These are phyloP conservation scores for Alternaria sp. DNA, from an alignment of 2,329 filamentous ascomycete species.

Conservation along the genomic window DNA sequence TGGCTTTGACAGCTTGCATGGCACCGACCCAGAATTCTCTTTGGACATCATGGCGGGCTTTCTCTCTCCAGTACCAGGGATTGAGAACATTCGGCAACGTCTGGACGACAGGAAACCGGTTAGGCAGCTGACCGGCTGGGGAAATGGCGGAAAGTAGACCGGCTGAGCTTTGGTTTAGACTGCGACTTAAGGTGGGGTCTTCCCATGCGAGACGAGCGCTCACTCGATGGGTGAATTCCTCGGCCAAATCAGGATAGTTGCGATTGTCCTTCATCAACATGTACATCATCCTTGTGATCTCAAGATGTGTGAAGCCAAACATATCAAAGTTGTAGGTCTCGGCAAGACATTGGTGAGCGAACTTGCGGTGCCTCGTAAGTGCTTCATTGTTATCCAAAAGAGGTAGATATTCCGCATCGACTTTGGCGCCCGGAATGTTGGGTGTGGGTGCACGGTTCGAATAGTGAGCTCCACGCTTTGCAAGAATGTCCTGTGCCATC, in stretches of 20 bases:
- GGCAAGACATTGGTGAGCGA: constrained; percentile 8
- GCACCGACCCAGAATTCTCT: constrained; percentile 10
- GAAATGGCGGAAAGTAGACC: constrained; percentile 5
- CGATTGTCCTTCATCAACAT: constrained; percentile 11
- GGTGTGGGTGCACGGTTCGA: constrained; percentile 10
- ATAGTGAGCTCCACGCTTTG: constrained; percentile 11
- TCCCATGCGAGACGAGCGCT: constrained; percentile 13
- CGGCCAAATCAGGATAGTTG: constrained; percentile 7
- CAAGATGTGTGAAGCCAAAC: constrained; percentile 12
- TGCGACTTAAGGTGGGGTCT: constrained; percentile 4
- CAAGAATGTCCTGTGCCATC: constrained; percentile 9
- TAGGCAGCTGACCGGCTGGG: constrained; percentile 5
- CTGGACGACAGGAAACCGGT: constrained; percentile 2
- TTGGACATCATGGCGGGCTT: constrained; percentile 3
- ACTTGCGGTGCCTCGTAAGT: constrained; percentile 10
- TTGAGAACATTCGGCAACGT: constrained; percentile 4
- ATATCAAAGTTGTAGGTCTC: constrained; percentile 15
- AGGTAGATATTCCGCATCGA: constrained; percentile 9
- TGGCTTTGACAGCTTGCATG: constrained; percentile 11
- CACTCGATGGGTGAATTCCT: constrained; percentile 11
- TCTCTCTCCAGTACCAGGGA: constrained; percentile 13
- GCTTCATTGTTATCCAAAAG: constrained; percentile 11
- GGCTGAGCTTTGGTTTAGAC: constrained; percentile 10
- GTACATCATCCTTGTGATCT: constrained; percentile 14
- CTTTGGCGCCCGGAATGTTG: constrained; percentile 10